phyloP scores from a whole-genome alignment of 2,329 filamentous ascomycete species.

The Stemphylium beticola region DNA sequence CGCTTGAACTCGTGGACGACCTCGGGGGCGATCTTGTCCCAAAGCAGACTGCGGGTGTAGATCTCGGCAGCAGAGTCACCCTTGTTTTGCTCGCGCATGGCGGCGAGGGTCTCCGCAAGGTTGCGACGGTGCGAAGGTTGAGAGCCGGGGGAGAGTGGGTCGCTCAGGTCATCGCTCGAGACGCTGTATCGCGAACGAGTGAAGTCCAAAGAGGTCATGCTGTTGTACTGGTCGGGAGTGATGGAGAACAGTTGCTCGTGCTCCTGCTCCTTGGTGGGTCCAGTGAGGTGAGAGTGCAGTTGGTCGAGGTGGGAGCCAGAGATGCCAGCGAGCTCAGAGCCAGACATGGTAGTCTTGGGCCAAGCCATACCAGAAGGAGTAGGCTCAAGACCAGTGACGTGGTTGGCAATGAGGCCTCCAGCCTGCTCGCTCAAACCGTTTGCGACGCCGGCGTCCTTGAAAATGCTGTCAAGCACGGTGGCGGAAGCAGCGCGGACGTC shows the following conservation, averaged over 20 bases:
- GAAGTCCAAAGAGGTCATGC: constrained; percentile 78
- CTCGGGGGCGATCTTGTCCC: constrained; percentile 91
- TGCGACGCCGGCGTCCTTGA: constrained; percentile 76
- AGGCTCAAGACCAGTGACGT: constrained; percentile 49
- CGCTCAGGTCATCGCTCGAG: constrained; percentile 54
- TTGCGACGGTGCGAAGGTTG: constrained; percentile 69
- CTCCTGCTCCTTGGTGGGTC: constrained; percentile 80
- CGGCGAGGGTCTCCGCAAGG: constrained; percentile 79
- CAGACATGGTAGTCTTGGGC: constrained; percentile 47
- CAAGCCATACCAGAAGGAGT: constrained; percentile 46
- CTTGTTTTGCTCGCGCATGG: constrained; percentile 75
- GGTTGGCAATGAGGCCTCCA: constrained; percentile 59
- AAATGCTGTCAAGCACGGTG: constrained; percentile 77
- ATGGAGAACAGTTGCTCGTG: constrained; percentile 88
- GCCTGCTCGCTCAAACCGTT: constrained; percentile 44
- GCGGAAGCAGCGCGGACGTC: constrained; percentile 81
- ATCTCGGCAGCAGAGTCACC: constrained; percentile 79
- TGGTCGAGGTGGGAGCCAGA: constrained; percentile 47
- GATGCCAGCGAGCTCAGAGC: constrained; percentile 45
- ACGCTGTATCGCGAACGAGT: constrained; percentile 58
- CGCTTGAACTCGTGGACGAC: constrained; percentile 92
- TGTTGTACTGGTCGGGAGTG: constrained; percentile 86
- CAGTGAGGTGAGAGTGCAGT: constrained; percentile 54
- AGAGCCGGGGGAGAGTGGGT: constrained; percentile 46
- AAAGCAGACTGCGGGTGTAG: constrained; percentile 89